Evolutionary conservation across 345 rosid species (phyloP).

Genomic region (Mangifera indica): DNA sequence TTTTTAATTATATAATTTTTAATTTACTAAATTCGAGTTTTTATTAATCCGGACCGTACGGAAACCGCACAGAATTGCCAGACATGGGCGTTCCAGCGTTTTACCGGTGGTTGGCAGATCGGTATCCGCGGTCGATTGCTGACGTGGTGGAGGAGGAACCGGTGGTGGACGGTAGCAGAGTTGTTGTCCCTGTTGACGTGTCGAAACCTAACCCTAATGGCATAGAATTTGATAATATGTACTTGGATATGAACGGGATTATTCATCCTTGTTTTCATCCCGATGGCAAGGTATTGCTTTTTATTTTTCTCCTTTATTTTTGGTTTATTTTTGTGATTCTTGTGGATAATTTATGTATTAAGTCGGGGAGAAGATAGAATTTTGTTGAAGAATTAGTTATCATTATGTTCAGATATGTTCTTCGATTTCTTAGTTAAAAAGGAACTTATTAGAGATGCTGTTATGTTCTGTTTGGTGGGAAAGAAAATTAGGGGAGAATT

Average conservation of each 20-base stretch:
- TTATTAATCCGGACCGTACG: background rate
- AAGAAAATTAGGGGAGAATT: background rate
- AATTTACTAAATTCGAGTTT: background rate
- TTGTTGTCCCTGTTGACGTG: slow-evolving; percentile 47
- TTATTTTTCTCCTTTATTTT: background rate
- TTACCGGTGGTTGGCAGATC: slow-evolving; percentile 94
- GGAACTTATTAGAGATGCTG: background rate
- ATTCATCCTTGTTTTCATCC: slow-evolving; percentile 98
- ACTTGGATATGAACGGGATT: slow-evolving; percentile 93
- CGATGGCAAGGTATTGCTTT: slow-evolving; percentile 66
- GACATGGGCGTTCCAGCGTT: slow-evolving; percentile 97
- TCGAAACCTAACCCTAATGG: slow-evolving; percentile 92
- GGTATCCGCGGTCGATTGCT: slow-evolving; percentile 72
- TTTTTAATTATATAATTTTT: background rate
- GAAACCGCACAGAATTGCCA: slow-evolving; percentile 5
- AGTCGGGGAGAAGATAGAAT: background rate
- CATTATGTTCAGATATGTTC: background rate
- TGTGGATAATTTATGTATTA: background rate
- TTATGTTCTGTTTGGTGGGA: background rate
- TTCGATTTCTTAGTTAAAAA: too few relatives aligned
- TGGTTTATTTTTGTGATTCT: too few relatives aligned
- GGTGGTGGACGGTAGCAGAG: slow-evolving; percentile 38
- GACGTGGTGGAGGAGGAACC: slow-evolving; percentile 87
- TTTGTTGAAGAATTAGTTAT: background rate
- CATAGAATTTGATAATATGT: slow-evolving; percentile 80